Evolutionary conservation across 2,329 filamentous ascomycete genomes (phyloP).

Genomic region (Nannizziopsis barbatae): DNA sequence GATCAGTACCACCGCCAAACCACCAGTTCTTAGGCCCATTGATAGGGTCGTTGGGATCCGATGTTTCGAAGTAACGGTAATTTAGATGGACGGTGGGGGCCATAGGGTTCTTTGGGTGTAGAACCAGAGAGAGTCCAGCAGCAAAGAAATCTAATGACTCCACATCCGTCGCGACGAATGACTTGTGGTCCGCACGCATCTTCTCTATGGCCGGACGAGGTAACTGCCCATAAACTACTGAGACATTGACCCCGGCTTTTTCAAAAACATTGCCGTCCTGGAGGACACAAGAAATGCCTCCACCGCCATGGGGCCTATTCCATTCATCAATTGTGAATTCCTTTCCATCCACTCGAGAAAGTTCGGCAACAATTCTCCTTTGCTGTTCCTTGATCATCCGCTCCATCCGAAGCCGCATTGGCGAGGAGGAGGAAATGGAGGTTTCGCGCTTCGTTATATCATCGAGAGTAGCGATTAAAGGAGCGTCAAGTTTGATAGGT

Average conservation of each 20-base stretch:
- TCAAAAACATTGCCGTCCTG: constrained; percentile 97
- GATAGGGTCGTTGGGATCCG: constrained; percentile 65
- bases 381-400: constrained; percentile 90
- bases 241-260: constrained; percentile 92
- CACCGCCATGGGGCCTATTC: constrained; percentile 77
- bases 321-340: constrained; percentile 77
- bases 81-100: constrained; percentile 96
- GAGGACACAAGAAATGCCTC: constrained; percentile 85
- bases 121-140: constrained; percentile 79
- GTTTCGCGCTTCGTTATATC: constrained; percentile 66
- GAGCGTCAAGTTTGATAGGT: constrained; percentile 15
- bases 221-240: constrained; percentile 83
- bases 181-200: constrained; percentile 94
- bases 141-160: constrained; percentile 91
- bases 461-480: constrained; percentile 76
- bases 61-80: constrained; percentile 97
- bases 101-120: constrained; percentile 92
- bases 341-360: constrained; percentile 73
- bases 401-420: constrained; percentile 97
- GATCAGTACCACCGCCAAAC: constrained; percentile 91
- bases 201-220: constrained; percentile 77
- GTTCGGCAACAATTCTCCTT: constrained; percentile 68
- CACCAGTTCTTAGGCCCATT: constrained; percentile 67
- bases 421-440: constrained; percentile 63
- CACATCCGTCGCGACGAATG: constrained; percentile 61